Evolutionary conservation across 1,284 basidiomycete genomes (phyloP), one percentile per base, ranked within the genome.

Genomic region (Phellopilus nigrolimitatus): DNA sequence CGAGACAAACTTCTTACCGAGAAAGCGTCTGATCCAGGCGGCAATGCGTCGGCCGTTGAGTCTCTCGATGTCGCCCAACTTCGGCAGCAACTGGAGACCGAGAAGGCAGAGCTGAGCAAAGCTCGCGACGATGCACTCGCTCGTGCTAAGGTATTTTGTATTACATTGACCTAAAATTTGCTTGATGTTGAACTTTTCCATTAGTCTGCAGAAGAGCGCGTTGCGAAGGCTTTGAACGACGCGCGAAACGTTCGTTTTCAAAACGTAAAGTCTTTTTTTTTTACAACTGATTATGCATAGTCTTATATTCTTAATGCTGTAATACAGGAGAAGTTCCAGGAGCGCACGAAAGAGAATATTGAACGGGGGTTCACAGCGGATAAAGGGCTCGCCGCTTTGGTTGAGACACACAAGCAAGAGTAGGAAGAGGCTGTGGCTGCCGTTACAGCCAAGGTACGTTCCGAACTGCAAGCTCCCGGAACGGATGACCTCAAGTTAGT

Each of bases 1-100:
- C 71, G 79, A 27, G 83, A 87, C 57, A 70, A 68, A 44, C 64
- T 88, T 3, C 64, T 81, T 21, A 71, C 71, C 1, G 84, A 87
- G 60, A 87, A 80, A 61, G 72, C 74, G 37, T 62, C 69, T 6
- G 77, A 71, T 75, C 59, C 59, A 30, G 55, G 60, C 30, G 30
- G 52, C 51, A 24, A 60, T 65, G 37, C 62, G 10, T 47, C 56
- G 24, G 33, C 62, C 5, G 52, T 66, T 9, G 36, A 56, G n/a
- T 52, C 63, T 2, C 61, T 66, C 9, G 60, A 67, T 3, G 59
- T 66, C 17, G 53, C 63, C 2, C 36, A 41, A 34, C 12, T 39
- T 30, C 36, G 68, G 47, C 59, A 55, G 9, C 63, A 66, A 36
- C 78, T 78, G 74, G 81, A 84, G 51, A 59, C 68, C 1, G 83